Base-by-base conservation (phyloP, 805 yeast genomes). In the Hanseniaspora occidentalis region DNA sequence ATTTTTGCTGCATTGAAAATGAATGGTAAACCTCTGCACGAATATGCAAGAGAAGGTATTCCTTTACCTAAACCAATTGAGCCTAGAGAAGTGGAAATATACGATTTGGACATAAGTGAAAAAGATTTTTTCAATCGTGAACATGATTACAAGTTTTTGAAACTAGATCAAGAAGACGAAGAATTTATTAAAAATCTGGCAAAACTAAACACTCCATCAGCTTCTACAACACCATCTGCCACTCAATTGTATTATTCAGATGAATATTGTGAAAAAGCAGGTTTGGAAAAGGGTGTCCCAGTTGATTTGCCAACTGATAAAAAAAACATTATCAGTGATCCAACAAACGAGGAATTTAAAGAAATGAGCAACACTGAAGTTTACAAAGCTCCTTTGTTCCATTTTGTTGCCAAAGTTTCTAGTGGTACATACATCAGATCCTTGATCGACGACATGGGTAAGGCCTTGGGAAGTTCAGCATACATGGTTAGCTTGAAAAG, bases 371-470 rank as follows among this genome's bases (percentile, higher is more conserved):
- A 52, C 18, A 47, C 51, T 24, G 67, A 67, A 2, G 70, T 64
- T 2, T 69, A 66, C 43, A 66, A 71, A 45, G 77, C 84, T 2
- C 92, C 94, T 2, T 50, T 80, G 11, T 21, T 41, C 18, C 88
- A 81, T 50, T 74, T 92, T 48, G 71, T 70, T 13, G 74, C 94
- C 3, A 70, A 73, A 26, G 98, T 89, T 1, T 81, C 95, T 1
- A 85, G 96, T 0, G 99, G 99, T 1, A 92, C 97, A 0, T 92
- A 92, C 52, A 86, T 92, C 37, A 71, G 99, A 48, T 81, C 96
- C 2, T 63, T 92, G 40, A 69, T 92, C 37, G 84, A 94, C 60
- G 99, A 92, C 53, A 67, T 84, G 35, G 97, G 95, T 2, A 72
- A 81, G 44, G 81, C 89, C 0, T 62, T 88, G 54, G 78, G 80